Evolutionary conservation across 345 rosid species (phyloP), one percentile per base, ranked within the genome.

Genomic region (Pseudoturritis turrita): DNA sequence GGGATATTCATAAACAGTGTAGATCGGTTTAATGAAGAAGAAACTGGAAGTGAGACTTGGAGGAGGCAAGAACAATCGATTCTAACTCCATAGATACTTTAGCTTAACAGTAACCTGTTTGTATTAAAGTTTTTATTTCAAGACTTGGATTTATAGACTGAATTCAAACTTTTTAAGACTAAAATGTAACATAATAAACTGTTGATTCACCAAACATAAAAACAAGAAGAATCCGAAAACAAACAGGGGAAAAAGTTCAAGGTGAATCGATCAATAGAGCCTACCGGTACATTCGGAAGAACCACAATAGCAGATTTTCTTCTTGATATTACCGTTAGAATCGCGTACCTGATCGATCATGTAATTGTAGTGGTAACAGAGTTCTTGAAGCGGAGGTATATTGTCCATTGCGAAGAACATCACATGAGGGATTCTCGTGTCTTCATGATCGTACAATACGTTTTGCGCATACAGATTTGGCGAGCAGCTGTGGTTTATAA

Each of bases 401-500:
- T 91, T 89, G 72, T 89, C 97, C 12, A 75, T 78, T 1, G 97
- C 93, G 66, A 95, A 91, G 61, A 91, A 71, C 96, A 95, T 91
- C 65, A 95, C 83, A 68, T 88, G 99, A 62, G 96, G 96, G 59
- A 89, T 81, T 71, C 92, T 87, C 71, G 65, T 77, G 80, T 87
- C 92, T 10, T 76, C 86, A 0, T 87, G 96, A 68, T 91, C 99
- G 67, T 81, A 89, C 59, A 95, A 84, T 28, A 95, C 90, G 59
- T 88, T 81, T 57, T 91, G 99, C 2, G 99, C 98, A 51, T 95
- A 91, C 35, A 91, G 82, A 77, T 91, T 95, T 1, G 98, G 99
- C 1, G 97, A 88, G 77, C 96, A 95, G 53, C 97, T 86, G 59
- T 95, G 96, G 83, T 95, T 95, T 54, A 95, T 80, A 54, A 95